Evolutionary conservation across 2,329 filamentous ascomycete genomes (phyloP).

Genomic region (Aphanoascus verrucosus): DNA sequence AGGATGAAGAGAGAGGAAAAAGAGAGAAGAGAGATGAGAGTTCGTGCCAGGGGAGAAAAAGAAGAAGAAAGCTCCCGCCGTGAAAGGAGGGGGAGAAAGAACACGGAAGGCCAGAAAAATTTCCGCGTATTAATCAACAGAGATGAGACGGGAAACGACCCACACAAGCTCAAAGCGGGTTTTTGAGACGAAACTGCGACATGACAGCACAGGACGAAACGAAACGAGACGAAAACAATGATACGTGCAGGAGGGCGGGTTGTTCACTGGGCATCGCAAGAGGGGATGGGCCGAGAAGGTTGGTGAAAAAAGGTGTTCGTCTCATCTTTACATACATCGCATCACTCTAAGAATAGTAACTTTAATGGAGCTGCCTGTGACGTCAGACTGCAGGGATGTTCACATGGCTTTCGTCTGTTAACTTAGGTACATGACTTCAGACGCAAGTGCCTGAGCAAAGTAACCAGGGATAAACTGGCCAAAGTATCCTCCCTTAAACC

Average conservation of each 20-base stretch:
- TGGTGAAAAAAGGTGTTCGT: too few relatives aligned
- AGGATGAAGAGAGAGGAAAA: background rate
- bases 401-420: too few relatives aligned
- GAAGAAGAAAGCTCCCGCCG: background rate
- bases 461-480: too few relatives aligned
- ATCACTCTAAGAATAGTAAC: too few relatives aligned
- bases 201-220: background rate
- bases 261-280: background rate
- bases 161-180: background rate
- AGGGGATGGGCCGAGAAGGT: background rate
- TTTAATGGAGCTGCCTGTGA: too few relatives aligned
- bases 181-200: background rate
- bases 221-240: background rate
- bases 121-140: constrained; percentile 1
- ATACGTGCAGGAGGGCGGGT: background rate
- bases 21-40: background rate
- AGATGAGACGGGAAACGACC: background rate
- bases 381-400: too few relatives aligned
- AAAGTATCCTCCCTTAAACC: too few relatives aligned
- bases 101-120: background rate
- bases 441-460: too few relatives aligned
- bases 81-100: background rate
- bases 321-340: too few relatives aligned
- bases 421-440: too few relatives aligned
- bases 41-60: background rate